Evolutionary conservation across 176 grass and related monocot species (phyloP), one percentile per base, ranked within the genome.

Genomic region (Phyllostachys edulis): DNA sequence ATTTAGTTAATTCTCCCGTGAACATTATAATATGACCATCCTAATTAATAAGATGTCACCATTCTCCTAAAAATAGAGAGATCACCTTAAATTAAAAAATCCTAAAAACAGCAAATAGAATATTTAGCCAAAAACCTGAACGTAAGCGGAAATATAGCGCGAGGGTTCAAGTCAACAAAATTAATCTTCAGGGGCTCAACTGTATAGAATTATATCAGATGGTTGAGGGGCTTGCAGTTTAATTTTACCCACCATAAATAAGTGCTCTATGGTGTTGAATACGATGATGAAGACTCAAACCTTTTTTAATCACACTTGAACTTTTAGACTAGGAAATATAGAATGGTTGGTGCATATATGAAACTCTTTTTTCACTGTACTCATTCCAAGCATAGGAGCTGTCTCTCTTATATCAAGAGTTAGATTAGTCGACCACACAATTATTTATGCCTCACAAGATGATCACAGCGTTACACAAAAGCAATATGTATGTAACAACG

Each of bases 201-300:
- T 51, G 0, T 32, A 52, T 36, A 32, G 2, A 71, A 32, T 34
- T 52, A 20, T 29, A 18, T 5, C 12, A 12, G n/a, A 27, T 47
- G 32, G 32, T 18, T 37, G 2, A 71, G 23, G 12, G 5, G 10
- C 4, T 52, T 52, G 26, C 26, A 15, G 32, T 66, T 18, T 52
- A 52, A 52, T 52, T 66, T 66, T 37, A 27, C 15, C n/a, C 41
- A 73, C 69, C 69, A 63, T 37, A 40, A 23, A 32, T 16, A 63
- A 72, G 68, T 72, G 15, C 64, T 27, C 17, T 57, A 16, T 56
- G 64, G 37, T 47, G 32, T 24, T 85, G 49, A 66, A 84, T 57
- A 68, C 9, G 64, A 55, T 66, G 49, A 85, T 78, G 64, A 60
- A 59, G 17, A 23, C 38, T 46, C 24, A 21, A 4, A 9, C 51